Base-by-base conservation (phyloP, 345 rosid genomes). In the Dipteronia sinensis region DNA sequence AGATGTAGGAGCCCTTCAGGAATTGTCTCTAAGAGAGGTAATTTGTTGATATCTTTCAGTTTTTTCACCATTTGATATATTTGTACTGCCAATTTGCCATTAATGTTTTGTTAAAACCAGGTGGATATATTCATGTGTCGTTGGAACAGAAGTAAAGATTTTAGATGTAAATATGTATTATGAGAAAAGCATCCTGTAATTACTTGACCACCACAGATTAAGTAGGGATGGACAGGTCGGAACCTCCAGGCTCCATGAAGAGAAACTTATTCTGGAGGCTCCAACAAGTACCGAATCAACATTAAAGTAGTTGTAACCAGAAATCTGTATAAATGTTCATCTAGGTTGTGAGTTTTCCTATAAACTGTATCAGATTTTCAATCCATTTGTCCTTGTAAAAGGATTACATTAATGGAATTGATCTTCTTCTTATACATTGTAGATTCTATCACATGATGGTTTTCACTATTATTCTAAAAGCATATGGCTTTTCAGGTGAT, bases 101-200 rank as follows among this genome's bases (percentile, higher is more conserved):
- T 73, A 63, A 42, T 42, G 9, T 79, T 65, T 40, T 27, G 67
- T 9, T 55, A 27, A 66, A 71, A 71, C 47, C 63, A 95, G 98
- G 86, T 82, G 68, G 97, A 92, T 74, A 89, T 89, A 68, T 95
- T 93, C 78, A 83, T 93, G 83, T 82, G 91, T 62, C 87, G 82
- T 51, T 91, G 99, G 99, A 80, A 81, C 61, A 77, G 74, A 61
- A 81, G 76, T 79, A 92, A 91, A 81, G 84, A n/a, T 61, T 89
- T 91, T 80, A 87, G 97, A 85, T 93, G 87, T 53, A 95, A 92
- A n/a, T n/a, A n/a, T n/a, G n/a, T n/a, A n/a, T 78, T 93, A 93
- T 68, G 85, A 85, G 85, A 90, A 88, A 81, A 82, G 95, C 79
- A 74, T 89, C 42, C 66, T 88, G 78, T 66, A 77, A 65, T 93